Conservation (phyloP, 352 stramenopile genomes). For the Phytophthora podocarpi region DNA sequence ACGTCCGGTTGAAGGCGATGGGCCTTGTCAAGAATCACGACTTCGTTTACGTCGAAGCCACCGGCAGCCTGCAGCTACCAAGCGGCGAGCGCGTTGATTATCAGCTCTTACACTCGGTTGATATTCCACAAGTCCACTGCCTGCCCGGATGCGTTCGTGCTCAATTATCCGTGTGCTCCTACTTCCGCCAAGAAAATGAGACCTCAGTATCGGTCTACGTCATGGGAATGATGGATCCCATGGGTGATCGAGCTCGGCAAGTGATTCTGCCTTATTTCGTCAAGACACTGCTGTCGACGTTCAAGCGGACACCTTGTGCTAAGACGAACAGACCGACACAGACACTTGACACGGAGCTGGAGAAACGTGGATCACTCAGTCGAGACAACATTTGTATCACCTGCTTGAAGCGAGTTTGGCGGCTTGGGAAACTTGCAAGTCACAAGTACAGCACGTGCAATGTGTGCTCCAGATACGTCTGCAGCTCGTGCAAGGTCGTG, state of each 20-base stretch:
- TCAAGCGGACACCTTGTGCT: conserved; percentile 10
- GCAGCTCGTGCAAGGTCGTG: conserved; percentile 27
- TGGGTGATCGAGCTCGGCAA: conserved; percentile 3
- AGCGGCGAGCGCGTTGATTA: conserved; percentile 39
- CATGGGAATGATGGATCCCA: conserved; percentile 26
- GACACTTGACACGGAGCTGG: background rate
- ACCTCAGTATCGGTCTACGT: conserved; percentile 30
- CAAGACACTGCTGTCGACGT: conserved; percentile 27
- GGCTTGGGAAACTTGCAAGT: conserved; percentile 2
- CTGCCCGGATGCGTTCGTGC: conserved; percentile 31
- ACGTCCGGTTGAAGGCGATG: conserved; percentile 32
- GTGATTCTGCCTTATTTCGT: conserved; percentile 28
- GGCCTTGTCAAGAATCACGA: conserved; percentile 41
- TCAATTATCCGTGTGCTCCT: conserved; percentile 37
- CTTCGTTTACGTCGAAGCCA: conserved; percentile 41
- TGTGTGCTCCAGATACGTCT: conserved; percentile 31
- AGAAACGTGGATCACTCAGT: background rate
- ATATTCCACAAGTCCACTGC: conserved; percentile 29
- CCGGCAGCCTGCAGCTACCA: conserved; percentile 26
- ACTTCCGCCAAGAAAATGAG: conserved; percentile 33
- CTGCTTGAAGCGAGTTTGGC: conserved; percentile 14
- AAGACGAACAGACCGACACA: background rate
- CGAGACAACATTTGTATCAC: conserved; percentile 12
- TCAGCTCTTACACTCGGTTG: conserved; percentile 39
- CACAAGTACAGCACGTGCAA: conserved; percentile 32